phyloP scores from a whole-genome alignment of 768 basidiomycete species.

The Chalciporus pseudorubinellus region DNA sequence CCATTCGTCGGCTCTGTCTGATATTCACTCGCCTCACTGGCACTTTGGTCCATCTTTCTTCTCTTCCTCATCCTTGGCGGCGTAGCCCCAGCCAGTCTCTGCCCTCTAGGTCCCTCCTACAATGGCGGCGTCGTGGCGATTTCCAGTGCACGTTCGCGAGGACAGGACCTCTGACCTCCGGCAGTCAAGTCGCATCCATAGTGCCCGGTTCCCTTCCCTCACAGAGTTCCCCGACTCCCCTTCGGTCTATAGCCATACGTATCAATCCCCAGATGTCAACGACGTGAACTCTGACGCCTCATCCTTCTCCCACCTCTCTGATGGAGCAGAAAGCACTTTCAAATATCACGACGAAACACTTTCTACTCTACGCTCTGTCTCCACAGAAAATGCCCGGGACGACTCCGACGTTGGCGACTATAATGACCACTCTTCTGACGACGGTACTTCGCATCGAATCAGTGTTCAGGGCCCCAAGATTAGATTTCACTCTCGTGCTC shows the following conservation, averaged over 20 bases:
- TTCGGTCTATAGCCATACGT: conserved; percentile 62
- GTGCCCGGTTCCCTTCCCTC: conserved; percentile 51
- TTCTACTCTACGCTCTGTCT: conserved; percentile 27
- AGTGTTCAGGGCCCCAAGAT: conserved; percentile 81
- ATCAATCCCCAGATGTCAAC: conserved; percentile 51
- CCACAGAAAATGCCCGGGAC: conserved; percentile 34
- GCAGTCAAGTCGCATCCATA: conserved; percentile 37
- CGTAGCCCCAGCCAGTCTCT: too few species aligned
- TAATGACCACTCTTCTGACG: conserved; percentile 43
- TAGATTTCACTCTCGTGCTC: conserved; percentile 76
- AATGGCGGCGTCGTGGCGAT: conserved; percentile 44
- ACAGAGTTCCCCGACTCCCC: conserved; percentile 65
- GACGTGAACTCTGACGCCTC: conserved; percentile 27
- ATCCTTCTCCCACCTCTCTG: conserved; percentile 41
- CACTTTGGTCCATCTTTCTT: too few species aligned
- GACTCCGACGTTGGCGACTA: conserved; percentile 37
- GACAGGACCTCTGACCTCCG: conserved; percentile 53
- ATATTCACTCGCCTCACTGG: too few species aligned
- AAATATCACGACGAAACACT: conserved; percentile 54
- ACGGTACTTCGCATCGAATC: conserved; percentile 50
- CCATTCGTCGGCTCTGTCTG: too few species aligned
- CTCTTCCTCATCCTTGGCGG: too few species aligned
- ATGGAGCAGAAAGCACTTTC: conserved; percentile 49
- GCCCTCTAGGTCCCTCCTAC: conserved; percentile 14
- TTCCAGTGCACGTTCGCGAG: conserved; percentile 40